These are phyloP conservation scores for Mortierella sp. DNA, from an alignment of 371 early-diverging fungal genomes.

Conservation along the genomic window DNA sequence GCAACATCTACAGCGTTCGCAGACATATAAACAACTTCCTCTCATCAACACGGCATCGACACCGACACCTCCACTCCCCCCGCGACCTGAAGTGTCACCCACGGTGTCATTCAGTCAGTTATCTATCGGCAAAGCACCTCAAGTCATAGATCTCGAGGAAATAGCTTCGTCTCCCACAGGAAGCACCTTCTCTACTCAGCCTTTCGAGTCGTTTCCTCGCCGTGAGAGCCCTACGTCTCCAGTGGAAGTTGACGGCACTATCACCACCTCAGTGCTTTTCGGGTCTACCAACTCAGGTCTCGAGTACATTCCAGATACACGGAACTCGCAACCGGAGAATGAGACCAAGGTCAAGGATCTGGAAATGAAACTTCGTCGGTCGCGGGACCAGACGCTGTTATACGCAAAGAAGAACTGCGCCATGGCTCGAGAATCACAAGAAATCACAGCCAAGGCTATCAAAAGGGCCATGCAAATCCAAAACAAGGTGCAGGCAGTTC, in stretches of 20 bases:
- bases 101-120: slow-evolving; percentile 4
- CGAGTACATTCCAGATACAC: not conserved
- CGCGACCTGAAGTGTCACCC: slow-evolving; percentile 13
- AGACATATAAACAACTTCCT: not conserved
- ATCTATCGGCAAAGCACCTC: slow-evolving; percentile 10
- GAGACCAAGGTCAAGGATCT: slow-evolving; percentile 26
- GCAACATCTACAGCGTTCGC: slow-evolving; percentile 4
- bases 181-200: slow-evolving; percentile 2
- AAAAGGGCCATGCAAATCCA: slow-evolving; percentile 25
- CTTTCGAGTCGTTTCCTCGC: slow-evolving; percentile 5
- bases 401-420: slow-evolving; percentile 18
- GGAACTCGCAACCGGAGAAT: slow-evolving; percentile 9
- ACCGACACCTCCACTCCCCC: slow-evolving; percentile 18
- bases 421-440: slow-evolving; percentile 9
- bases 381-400: slow-evolving; percentile 10
- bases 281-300: not conserved
- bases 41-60: not conserved
- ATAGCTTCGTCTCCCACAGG: slow-evolving; percentile 18
- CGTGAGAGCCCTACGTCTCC: not conserved
- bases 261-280: too few relatives aligned
- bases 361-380: slow-evolving; percentile 18
- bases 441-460: slow-evolving; percentile 20
- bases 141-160: slow-evolving; percentile 15
- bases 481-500: slow-evolving; percentile 29
- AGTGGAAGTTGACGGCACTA: not conserved